These are phyloP conservation scores for Hysterium pulicare DNA, from an alignment of 2,329 filamentous ascomycete species.

Conservation along the genomic window DNA sequence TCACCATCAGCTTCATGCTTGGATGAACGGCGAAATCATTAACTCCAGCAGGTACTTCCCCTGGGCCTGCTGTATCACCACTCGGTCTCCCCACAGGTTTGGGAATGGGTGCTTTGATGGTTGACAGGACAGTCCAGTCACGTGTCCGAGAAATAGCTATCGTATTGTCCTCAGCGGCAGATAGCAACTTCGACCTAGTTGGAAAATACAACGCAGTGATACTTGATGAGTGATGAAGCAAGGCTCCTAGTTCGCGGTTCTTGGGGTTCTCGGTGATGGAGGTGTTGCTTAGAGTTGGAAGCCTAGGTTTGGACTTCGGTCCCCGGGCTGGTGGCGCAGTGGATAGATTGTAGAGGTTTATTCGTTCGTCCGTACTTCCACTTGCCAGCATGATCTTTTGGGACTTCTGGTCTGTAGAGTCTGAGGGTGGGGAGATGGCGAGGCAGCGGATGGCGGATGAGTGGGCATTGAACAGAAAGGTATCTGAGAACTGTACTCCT, in stretches of 20 bases:
- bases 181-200: conserved; percentile 80
- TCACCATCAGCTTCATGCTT: conserved; percentile 95
- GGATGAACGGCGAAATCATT: conserved; percentile 96
- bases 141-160: conserved; percentile 82
- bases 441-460: conserved; percentile 85
- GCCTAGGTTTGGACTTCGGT: conserved; percentile 55
- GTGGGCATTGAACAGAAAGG: conserved; percentile 94
- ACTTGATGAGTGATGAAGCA: conserved; percentile 81
- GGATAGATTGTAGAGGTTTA: conserved; percentile 91
- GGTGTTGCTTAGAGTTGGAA: conserved; percentile 67
- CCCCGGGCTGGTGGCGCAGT: conserved; percentile 52
- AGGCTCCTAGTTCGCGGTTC: conserved; percentile 82
- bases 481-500: conserved; percentile 72
- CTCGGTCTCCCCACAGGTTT: conserved; percentile 77
- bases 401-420: conserved; percentile 50
- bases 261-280: conserved; percentile 78
- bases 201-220: conserved; percentile 81
- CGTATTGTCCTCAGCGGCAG: conserved; percentile 85
- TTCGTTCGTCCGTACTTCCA: conserved; percentile 86
- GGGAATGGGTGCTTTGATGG: conserved; percentile 83
- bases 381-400: conserved; percentile 87
- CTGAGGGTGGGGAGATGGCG: conserved; percentile 75
- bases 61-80: conserved; percentile 82
- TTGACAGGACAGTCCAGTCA: conserved; percentile 84
- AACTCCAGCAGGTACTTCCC: conserved; percentile 78